phyloP scores from a whole-genome alignment of 495 filamentous ascomycete genomes.

The Lophiostoma macrostomum region DNA sequence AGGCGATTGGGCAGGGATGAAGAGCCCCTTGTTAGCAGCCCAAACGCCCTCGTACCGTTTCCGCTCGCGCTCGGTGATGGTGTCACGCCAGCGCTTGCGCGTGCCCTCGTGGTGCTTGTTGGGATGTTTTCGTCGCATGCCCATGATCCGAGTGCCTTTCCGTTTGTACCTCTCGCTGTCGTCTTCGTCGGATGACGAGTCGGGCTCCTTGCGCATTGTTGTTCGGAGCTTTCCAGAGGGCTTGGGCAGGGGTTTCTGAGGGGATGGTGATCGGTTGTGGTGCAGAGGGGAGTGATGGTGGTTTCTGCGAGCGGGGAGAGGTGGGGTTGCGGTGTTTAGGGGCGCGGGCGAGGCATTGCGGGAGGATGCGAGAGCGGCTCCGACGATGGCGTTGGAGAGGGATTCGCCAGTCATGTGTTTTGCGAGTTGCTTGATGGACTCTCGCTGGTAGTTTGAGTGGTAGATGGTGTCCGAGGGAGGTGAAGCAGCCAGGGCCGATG shows the following conservation, averaged over 20 bases:
- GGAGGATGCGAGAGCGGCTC: conserved; percentile 77
- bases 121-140: conserved; percentile 61
- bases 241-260: conserved; percentile 40
- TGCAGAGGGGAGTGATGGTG: conserved; percentile 49
- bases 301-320: conserved; percentile 33
- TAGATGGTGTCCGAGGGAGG: conserved; percentile 9
- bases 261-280: conserved; percentile 53
- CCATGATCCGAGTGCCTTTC: conserved; percentile 32
- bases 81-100: conserved; percentile 77
- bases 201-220: conserved; percentile 65
- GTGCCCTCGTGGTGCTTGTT: conserved; percentile 88
- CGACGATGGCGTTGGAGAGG: conserved; percentile 75
- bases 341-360: conserved; percentile 54
- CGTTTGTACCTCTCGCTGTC: conserved; percentile 54
- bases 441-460: conserved; percentile 30
- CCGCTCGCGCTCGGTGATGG: conserved; percentile 71
- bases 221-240: conserved; percentile 53
- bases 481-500: conserved; percentile 4
- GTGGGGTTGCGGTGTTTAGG: conserved; percentile 35
- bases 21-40: conserved; percentile 85
- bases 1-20: conserved; percentile 19
- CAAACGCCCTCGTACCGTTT: conserved; percentile 96
- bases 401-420: conserved; percentile 50
- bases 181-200: conserved; percentile 52
- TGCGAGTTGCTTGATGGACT: conserved; percentile 35